phyloP scores from a whole-genome alignment of 2,329 filamentous ascomycete species.

The Lasiodiplodia sp. region DNA sequence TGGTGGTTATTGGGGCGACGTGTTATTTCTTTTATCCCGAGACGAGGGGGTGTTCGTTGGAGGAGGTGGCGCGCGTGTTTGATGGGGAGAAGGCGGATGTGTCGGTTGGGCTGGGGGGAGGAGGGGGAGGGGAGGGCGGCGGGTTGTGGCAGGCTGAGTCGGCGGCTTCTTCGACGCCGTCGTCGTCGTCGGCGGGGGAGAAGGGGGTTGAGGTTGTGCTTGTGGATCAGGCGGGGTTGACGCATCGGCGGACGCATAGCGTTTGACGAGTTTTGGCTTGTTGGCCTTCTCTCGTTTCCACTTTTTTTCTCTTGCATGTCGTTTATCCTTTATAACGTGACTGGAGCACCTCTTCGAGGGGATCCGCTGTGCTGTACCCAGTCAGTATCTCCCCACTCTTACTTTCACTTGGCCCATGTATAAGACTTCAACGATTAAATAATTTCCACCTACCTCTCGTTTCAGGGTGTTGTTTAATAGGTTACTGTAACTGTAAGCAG shows the following conservation, averaged over 20 bases:
- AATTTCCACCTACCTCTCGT: too few relatives aligned
- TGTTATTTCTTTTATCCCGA: neutral
- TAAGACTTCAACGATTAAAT: too few relatives aligned
- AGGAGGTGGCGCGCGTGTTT: neutral
- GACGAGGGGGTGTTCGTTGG: neutral
- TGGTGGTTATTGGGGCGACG: neutral
- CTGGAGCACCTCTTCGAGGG: neutral
- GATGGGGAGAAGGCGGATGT: neutral
- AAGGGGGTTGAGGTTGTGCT: neutral
- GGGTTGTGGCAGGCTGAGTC: neutral
- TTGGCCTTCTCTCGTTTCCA: neutral
- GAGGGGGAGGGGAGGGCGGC: neutral
- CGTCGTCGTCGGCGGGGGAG: neutral
- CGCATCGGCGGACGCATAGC: neutral
- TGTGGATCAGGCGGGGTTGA: neutral
- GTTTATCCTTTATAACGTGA: neutral
- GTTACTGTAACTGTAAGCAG: too few relatives aligned
- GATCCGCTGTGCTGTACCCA: too few relatives aligned
- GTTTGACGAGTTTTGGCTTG: neutral
- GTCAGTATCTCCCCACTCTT: too few relatives aligned
- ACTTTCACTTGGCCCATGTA: too few relatives aligned
- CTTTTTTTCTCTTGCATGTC: neutral
- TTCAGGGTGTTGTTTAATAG: too few relatives aligned
- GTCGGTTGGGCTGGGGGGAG: neutral
- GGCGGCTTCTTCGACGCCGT: neutral